These are phyloP conservation scores for Choiromyces venosus DNA, from an alignment of 495 filamentous ascomycete species.

Conservation along the genomic window DNA sequence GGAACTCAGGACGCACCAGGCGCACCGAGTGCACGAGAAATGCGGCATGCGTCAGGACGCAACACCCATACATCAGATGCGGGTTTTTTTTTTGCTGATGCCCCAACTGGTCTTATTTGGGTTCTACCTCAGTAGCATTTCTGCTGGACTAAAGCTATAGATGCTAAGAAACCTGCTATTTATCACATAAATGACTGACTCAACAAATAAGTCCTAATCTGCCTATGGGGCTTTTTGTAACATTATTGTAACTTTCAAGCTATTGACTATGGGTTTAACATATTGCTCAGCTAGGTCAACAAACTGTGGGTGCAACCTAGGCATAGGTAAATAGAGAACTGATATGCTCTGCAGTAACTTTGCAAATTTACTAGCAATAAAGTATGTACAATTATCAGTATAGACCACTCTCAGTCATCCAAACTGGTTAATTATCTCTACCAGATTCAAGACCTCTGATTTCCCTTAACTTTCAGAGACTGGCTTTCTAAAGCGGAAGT, in stretches of 20 bases:
- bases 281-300: neutral
- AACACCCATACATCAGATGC: no score
- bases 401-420: slow-evolving; percentile 6
- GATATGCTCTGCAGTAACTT: no score
- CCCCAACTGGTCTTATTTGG: fast-evolving
- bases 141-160: neutral
- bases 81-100: no score
- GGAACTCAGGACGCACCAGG: no score
- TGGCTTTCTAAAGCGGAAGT: neutral
- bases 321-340: neutral
- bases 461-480: neutral
- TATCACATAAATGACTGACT: neutral
- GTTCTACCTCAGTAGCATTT: slow-evolving; percentile 10
- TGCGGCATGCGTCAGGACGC: no score
- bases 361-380: neutral
- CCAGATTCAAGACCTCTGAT: neutral
- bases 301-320: neutral
- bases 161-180: neutral
- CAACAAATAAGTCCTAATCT: neutral
- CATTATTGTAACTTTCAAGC: neutral
- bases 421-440: neutral
- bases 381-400: slow-evolving; percentile 7
- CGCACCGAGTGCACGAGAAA: no score
- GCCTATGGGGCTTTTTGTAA: neutral
- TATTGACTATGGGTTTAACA: neutral